Evolutionary conservation across 805 yeast species (phyloP), one percentile per base, ranked within the genome.

Genomic region (Starmerella etchellsii): DNA sequence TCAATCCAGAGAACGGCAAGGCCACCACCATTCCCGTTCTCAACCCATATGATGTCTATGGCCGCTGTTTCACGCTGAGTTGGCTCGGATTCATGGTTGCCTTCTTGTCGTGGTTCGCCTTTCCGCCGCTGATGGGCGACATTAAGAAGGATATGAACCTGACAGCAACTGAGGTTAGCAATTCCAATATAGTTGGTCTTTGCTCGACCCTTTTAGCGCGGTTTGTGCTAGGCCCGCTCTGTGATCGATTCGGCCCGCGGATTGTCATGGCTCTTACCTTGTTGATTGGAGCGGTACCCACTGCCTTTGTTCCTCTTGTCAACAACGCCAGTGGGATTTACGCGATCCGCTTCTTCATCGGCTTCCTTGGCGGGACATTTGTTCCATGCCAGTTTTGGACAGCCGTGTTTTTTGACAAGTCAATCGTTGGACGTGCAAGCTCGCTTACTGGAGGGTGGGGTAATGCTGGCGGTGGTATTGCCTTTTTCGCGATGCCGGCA

Each of bases 321-420:
- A 39, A 30, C 30, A 54, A 52, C 41, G 46, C 48, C 15, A 18
- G 39, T 13, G 59, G 58, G 8, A 31, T 56, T 13, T 57, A 53
- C 40, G 57, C 54, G 31, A 52, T 56, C 36, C 43, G 60, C 29
- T 56, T 56, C 43, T 56, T 58, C 46, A 55, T 56, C 26, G 59
- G 61, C 13, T 39, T 58, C 26, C 45, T 61, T 8, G 65, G 64
- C 24, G 46, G 49, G 11, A 40, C 47, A 1, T 46, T 46, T 28
- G 37, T 46, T 6, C 49, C 49, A 10, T 46, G 49, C 22, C 47
- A 43, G 18, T 29, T 31, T 21, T 46, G 49, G 49, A 43, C 39
- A 18, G 38, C 47, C 2, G 32, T 36, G 10, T 46, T 46, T 21
- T 46, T 36, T 22, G 49, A 46, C 40, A 46, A 46, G 38, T 19